Conservation (phyloP, 2,329 filamentous ascomycete species). For the Lanzia echinophila region DNA sequence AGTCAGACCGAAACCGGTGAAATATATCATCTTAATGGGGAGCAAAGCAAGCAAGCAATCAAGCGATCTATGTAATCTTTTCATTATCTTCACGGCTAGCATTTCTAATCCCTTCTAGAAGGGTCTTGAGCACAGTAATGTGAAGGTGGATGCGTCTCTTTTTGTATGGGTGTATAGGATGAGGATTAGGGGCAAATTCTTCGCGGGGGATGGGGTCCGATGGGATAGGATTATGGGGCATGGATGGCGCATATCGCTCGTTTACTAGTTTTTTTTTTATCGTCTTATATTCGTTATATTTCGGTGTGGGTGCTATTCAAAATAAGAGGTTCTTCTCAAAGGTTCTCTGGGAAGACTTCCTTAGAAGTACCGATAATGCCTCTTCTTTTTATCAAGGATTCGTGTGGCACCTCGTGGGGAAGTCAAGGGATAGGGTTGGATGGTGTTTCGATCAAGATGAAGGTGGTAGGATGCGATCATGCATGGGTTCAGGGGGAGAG, state of each 20-base stretch:
- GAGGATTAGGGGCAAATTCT: constrained; percentile 1
- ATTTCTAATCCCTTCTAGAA: neutral
- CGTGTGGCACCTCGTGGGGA: too few relatives aligned
- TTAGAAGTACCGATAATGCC: neutral
- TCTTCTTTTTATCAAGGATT: too few relatives aligned
- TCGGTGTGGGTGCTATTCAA: neutral
- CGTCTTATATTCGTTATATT: neutral
- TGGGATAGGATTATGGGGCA: constrained; percentile 16
- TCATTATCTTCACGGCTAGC: neutral
- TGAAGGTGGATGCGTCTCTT: constrained; percentile 8
- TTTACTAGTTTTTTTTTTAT: constrained; percentile 13
- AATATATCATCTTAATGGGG: neutral
- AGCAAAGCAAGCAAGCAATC: neutral
- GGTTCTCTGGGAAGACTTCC: too few relatives aligned
- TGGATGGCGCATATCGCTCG: constrained; percentile 26
- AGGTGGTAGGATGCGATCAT: too few relatives aligned
- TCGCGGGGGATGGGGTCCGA: neutral
- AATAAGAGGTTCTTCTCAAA: neutral
- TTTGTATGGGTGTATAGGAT: constrained; percentile 18
- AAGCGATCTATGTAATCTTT: constrained; percentile 8
- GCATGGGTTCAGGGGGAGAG: neutral
- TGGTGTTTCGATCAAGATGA: neutral
- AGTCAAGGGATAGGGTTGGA: neutral
- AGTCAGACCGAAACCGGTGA: constrained; percentile 23
- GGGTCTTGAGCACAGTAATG: neutral